These are phyloP conservation scores for Naganishia albida DNA, from an alignment of 1,284 basidiomycete species.

Conservation along the genomic window DNA sequence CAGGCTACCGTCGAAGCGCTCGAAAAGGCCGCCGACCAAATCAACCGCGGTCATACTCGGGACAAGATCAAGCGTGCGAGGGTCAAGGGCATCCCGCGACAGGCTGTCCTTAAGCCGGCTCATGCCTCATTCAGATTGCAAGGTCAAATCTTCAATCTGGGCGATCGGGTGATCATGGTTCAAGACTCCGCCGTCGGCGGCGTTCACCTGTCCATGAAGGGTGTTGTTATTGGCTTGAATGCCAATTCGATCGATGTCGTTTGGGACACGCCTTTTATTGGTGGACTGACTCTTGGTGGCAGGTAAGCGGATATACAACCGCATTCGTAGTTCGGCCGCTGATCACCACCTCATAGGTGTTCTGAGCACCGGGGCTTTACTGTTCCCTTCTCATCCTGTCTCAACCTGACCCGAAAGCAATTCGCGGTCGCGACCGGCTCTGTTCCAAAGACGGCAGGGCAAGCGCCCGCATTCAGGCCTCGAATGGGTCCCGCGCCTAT, in stretches of 20 bases:
- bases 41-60: constrained; percentile 64
- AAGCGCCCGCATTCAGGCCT: constrained; percentile 62
- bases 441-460: constrained; percentile 48
- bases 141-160: constrained; percentile 83
- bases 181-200: constrained; percentile 80
- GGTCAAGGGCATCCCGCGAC: constrained; percentile 88
- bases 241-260: constrained; percentile 89
- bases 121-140: constrained; percentile 88
- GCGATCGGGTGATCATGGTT: constrained; percentile 96
- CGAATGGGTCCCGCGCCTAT: constrained; percentile 67
- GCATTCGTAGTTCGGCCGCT: constrained; percentile 34
- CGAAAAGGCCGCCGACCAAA: constrained; percentile 69
- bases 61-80: constrained; percentile 80
- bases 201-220: constrained; percentile 87
- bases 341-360: constrained; percentile 60
- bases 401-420: constrained; percentile 81
- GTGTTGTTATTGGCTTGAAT: constrained; percentile 87
- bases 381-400: constrained; percentile 76
- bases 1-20: constrained; percentile 76
- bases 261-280: constrained; percentile 94
- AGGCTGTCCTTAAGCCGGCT: constrained; percentile 88
- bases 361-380: constrained; percentile 85
- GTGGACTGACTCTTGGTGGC: constrained; percentile 82
- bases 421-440: constrained; percentile 68
- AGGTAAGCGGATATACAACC: constrained; percentile 58